Evolutionary conservation across 139 green algal species (phyloP).

Genomic region (Helicosporidium sp.): DNA sequence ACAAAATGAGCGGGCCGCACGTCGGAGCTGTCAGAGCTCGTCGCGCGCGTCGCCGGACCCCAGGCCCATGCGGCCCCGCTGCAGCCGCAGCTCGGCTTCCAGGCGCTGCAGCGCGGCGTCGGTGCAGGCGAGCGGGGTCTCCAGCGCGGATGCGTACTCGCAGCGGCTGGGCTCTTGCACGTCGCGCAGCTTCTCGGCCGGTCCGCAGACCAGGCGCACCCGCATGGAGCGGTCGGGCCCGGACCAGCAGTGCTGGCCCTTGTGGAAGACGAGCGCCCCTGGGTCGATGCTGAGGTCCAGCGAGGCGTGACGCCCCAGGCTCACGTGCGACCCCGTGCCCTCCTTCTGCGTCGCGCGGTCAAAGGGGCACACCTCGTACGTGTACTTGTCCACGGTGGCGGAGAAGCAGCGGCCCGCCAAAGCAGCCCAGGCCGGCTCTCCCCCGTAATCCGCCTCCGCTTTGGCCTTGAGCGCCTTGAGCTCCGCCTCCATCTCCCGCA

Average conservation of each 20-base stretch:
- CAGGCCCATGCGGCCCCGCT: slow-evolving; percentile 10
- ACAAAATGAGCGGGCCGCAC: background rate
- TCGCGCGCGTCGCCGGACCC: slow-evolving; percentile 3
- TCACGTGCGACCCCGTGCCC: slow-evolving; percentile 14
- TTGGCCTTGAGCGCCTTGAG: slow-evolving; percentile 7
- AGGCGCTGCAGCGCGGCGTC: slow-evolving; percentile 9
- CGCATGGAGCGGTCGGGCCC: slow-evolving; percentile 38
- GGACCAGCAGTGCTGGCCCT: slow-evolving; percentile 50
- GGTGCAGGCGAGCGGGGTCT: slow-evolving; percentile 45
- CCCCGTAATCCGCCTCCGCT: slow-evolving; percentile 22
- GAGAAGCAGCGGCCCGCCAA: slow-evolving; percentile 34
- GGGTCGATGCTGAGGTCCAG: slow-evolving; percentile 30
- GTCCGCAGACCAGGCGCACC: slow-evolving; percentile 32
- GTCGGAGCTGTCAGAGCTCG: slow-evolving; percentile 6
- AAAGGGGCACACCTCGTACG: slow-evolving; percentile 60
- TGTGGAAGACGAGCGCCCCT: slow-evolving; percentile 27
- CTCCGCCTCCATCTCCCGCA: slow-evolving; percentile 8
- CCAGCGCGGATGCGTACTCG: slow-evolving; percentile 41
- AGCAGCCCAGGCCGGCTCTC: slow-evolving; percentile 19
- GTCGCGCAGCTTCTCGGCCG: slow-evolving; percentile 25
- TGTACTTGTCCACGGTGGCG: slow-evolving; percentile 44
- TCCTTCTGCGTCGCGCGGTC: slow-evolving; percentile 43
- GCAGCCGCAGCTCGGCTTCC: slow-evolving; percentile 7
- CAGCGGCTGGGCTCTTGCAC: slow-evolving; percentile 58
- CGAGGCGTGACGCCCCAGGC: slow-evolving; percentile 41